Conservation (phyloP, 192 early-diverging fungal species). For the Spizellomyces punctatus region DNA sequence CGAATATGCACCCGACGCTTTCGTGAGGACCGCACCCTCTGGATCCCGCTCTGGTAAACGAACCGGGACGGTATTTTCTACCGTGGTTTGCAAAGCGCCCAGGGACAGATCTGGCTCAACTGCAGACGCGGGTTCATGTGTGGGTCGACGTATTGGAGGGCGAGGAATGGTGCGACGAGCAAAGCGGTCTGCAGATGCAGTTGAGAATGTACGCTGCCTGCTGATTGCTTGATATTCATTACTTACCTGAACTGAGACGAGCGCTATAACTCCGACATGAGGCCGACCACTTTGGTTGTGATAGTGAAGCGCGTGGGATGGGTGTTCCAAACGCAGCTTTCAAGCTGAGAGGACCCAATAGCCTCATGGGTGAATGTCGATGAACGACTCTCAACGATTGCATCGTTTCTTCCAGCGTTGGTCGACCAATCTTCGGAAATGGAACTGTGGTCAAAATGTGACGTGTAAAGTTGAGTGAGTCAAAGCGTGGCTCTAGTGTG, state of each 20-base stretch:
- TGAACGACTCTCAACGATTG: too few species aligned
- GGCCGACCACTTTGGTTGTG: too few species aligned
- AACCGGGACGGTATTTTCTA: constrained; percentile 18
- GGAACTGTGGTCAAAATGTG: too few species aligned
- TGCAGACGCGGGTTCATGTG: not conserved
- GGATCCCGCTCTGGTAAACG: constrained; percentile 11
- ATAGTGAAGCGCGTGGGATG: too few species aligned
- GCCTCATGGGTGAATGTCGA: too few species aligned
- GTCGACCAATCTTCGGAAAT: too few species aligned
- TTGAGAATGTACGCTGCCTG: not conserved
- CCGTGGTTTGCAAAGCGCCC: not conserved
- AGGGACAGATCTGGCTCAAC: not conserved
- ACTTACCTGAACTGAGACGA: constrained; percentile 12
- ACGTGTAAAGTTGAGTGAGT: too few species aligned
- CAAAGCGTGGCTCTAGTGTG: too few species aligned
- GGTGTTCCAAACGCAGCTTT: too few species aligned
- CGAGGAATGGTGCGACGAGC: constrained; percentile 12
- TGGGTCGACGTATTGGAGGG: not conserved
- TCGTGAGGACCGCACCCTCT: constrained; percentile 21
- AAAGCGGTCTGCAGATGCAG: not conserved
- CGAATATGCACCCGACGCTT: constrained; percentile 21
- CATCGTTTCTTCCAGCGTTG: too few species aligned
- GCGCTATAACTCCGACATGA: constrained; percentile 10
- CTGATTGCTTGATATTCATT: not conserved
- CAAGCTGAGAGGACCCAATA: too few species aligned